Evolutionary conservation across 169 alveolate species (phyloP).

Genomic region (Condylostoma magnum): DNA sequence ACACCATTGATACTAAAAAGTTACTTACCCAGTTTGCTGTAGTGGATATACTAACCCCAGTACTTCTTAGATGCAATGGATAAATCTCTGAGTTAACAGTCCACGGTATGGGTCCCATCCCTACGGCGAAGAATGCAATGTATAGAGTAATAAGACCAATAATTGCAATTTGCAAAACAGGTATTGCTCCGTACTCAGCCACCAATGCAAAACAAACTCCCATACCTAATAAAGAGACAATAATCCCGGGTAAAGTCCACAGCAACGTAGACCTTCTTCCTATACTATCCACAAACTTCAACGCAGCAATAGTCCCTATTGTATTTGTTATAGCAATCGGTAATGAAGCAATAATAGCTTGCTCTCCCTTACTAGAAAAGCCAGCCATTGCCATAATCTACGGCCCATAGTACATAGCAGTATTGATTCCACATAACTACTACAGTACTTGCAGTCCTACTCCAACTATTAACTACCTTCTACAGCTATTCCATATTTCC

Average conservation of each 20-base stretch:
- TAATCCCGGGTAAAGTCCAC: conserved; percentile 36
- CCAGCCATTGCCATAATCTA: conserved; percentile 43
- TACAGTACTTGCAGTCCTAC: conserved; percentile 31
- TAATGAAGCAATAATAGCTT: conserved; percentile 18
- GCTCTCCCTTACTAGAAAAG: background rate
- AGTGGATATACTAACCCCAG: conserved; percentile 34
- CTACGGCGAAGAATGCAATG: conserved; percentile 33
- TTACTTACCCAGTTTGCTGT: conserved; percentile 51
- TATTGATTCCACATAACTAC: conserved; percentile 50
- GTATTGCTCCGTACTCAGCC: background rate
- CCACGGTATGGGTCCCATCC: conserved; percentile 47
- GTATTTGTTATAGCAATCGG: conserved; percentile 45
- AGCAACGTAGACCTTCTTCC: conserved; percentile 49
- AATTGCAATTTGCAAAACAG: background rate
- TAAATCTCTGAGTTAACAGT: conserved; percentile 53
- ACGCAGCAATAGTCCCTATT: conserved; percentile 37
- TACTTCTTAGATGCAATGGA: conserved; percentile 44
- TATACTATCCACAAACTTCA: conserved; percentile 34
- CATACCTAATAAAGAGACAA: background rate
- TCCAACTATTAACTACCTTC: conserved; percentile 31
- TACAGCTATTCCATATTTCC: conserved; percentile 19
- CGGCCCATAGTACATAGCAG: conserved; percentile 65
- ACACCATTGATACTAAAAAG: conserved; percentile 29
- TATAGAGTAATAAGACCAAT: conserved; percentile 6
- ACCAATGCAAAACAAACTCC: background rate